These are phyloP conservation scores for Lactarius vividus DNA, from an alignment of 768 basidiomycete genomes.

Conservation along the genomic window DNA sequence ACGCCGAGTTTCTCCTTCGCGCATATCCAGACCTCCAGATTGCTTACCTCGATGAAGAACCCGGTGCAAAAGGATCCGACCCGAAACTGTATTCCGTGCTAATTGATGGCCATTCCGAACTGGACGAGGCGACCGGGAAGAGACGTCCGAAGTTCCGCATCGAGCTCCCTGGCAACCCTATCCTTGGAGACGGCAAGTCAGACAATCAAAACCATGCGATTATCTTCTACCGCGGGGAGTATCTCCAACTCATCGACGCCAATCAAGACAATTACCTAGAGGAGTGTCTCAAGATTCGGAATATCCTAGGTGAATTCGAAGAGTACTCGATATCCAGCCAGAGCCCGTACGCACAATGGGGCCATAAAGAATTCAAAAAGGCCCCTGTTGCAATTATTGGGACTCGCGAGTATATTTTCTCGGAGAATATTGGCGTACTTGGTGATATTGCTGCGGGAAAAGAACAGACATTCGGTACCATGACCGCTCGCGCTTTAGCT, in stretches of 20 bases:
- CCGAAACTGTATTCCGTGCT: constrained; percentile 86
- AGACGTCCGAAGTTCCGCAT: constrained; percentile 96
- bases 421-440: constrained; percentile 98
- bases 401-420: constrained; percentile 99
- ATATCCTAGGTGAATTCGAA: constrained; percentile 96
- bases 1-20: constrained; percentile 94
- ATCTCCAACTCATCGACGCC: constrained; percentile 97
- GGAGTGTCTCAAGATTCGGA: constrained; percentile 98
- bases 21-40: constrained; percentile 99
- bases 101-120: constrained; percentile 96
- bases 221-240: constrained; percentile 98
- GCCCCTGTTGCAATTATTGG: constrained; percentile 96
- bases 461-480: constrained; percentile 99
- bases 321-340: constrained; percentile 87
- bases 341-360: constrained; percentile 95
- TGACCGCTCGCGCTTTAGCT: constrained; percentile 91
- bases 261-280: constrained; percentile 99
- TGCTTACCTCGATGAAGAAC: constrained; percentile 96
- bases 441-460: constrained; percentile 99
- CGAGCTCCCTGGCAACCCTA: constrained; percentile 97
- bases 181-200: constrained; percentile 97
- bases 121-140: constrained; percentile 83
- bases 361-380: constrained; percentile 87
- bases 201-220: constrained; percentile 99
- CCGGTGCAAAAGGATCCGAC: constrained; percentile 84